Conservation (phyloP, 2,329 filamentous ascomycete species). For the Monosporascus sp. region DNA sequence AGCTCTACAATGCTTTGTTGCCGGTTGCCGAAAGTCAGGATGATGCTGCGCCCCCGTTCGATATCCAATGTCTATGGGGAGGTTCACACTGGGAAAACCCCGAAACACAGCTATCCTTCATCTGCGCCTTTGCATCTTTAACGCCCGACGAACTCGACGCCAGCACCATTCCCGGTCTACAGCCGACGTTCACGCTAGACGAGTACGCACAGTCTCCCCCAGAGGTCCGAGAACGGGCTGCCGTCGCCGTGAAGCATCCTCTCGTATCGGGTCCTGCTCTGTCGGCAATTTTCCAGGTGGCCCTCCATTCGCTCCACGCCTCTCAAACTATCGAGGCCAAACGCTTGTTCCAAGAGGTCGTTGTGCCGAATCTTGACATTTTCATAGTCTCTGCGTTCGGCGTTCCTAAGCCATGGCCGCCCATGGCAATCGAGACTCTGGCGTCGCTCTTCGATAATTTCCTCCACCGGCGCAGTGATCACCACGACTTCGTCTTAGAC, state of each 20-base stretch:
- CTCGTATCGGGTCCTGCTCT: conserved; percentile 85
- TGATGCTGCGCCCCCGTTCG: conserved; percentile 53
- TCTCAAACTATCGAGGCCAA: conserved; percentile 60
- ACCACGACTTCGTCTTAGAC: conserved; percentile 84
- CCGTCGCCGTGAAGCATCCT: conserved; percentile 71
- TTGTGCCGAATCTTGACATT: conserved; percentile 69
- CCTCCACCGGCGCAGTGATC: conserved; percentile 68
- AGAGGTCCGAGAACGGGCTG: conserved; percentile 47
- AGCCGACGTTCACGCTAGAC: conserved; percentile 65
- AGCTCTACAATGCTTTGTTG: conserved; percentile 72
- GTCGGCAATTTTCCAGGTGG: conserved; percentile 60
- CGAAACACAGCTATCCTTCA: conserved; percentile 88
- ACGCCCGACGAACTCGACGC: conserved; percentile 73
- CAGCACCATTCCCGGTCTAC: conserved; percentile 75
- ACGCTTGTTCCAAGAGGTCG: conserved; percentile 60
- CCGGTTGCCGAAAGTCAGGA: conserved; percentile 56
- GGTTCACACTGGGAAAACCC: conserved; percentile 74
- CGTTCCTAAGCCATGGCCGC: conserved; percentile 71
- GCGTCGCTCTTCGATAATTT: conserved; percentile 79
- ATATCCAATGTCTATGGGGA: conserved; percentile 87
- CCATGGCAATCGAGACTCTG: conserved; percentile 68
- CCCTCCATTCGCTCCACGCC: conserved; percentile 54
- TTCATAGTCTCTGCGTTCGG: conserved; percentile 75
- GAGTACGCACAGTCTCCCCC: conserved; percentile 46
- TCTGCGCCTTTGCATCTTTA: conserved; percentile 78